Evolutionary conservation across 192 early-diverging fungal species (phyloP).

Genomic region (Backusella parvicylindrica): DNA sequence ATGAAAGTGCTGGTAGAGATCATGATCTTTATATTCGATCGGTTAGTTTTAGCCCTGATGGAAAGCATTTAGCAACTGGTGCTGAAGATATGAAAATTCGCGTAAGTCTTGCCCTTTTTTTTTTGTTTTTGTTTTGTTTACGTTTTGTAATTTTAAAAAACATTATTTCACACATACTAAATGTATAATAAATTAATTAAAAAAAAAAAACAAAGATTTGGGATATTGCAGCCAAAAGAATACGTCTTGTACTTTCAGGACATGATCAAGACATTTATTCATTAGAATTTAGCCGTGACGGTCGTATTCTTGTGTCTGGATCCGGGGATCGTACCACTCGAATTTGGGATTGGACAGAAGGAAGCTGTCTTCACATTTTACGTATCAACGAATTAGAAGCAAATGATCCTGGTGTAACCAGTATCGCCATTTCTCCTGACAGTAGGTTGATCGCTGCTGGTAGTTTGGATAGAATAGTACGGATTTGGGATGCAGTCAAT

Average conservation of each 20-base stretch:
- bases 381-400: conserved; percentile 72
- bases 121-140: background rate
- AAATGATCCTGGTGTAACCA: conserved; percentile 95
- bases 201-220: conserved; percentile 47
- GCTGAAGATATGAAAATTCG: conserved; percentile 95
- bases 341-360: conserved; percentile 86
- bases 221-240: conserved; percentile 63
- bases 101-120: conserved; percentile 37
- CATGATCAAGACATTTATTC: conserved; percentile 98
- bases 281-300: conserved; percentile 93
- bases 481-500: conserved; percentile 86
- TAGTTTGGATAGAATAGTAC: conserved; percentile 91
- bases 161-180: background rate
- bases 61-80: conserved; percentile 86
- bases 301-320: conserved; percentile 87
- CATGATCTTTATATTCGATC: conserved; percentile 94
- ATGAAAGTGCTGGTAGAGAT: conserved; percentile 70
- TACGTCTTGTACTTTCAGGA: conserved; percentile 68
- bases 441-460: conserved; percentile 86
- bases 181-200: background rate
- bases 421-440: conserved; percentile 92
- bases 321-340: conserved; percentile 83
- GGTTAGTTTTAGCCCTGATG: conserved; percentile 94
- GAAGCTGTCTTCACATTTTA: conserved; percentile 68
- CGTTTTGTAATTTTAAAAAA: background rate